These are phyloP conservation scores for Botrytis byssoidea DNA, from an alignment of 2,329 filamentous ascomycete genomes.

Conservation along the genomic window DNA sequence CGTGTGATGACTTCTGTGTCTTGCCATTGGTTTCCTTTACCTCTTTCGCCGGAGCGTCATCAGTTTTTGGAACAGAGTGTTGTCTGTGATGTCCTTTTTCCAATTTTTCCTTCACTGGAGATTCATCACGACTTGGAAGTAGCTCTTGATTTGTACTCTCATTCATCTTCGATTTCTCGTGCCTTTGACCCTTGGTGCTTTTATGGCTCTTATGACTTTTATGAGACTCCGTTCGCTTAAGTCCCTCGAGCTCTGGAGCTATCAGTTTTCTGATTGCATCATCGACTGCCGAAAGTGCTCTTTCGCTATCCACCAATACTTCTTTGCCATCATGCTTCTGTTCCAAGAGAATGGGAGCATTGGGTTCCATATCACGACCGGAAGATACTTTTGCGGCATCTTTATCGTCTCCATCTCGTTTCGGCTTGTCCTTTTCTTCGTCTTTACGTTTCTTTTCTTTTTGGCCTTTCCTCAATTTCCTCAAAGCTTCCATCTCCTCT, in stretches of 20 bases:
- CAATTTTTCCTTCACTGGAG: slow-evolving; percentile 2
- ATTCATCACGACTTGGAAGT: slow-evolving; percentile 7
- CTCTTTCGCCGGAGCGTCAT: not conserved
- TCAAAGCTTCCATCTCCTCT: slow-evolving; percentile 19
- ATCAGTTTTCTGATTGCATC: slow-evolving; percentile 17
- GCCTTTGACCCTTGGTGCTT: not conserved
- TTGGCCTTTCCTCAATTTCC: slow-evolving; percentile 14
- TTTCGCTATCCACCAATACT: slow-evolving; percentile 4
- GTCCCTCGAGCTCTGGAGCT: slow-evolving; percentile 12
- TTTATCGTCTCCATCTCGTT: slow-evolving; percentile 17
- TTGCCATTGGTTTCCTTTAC: not conserved
- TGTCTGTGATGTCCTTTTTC: slow-evolving; percentile 11
- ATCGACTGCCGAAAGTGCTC: slow-evolving; percentile 17
- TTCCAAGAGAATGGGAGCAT: not conserved
- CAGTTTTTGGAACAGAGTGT: not conserved
- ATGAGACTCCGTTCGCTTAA: slow-evolving; percentile 14
- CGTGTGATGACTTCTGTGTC: not conserved
- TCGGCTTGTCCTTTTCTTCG: slow-evolving; percentile 18
- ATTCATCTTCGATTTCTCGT: slow-evolving; percentile 15
- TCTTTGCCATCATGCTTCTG: slow-evolving; percentile 7
- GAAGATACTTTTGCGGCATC: slow-evolving; percentile 11
- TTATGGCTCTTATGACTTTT: slow-evolving; percentile 17
- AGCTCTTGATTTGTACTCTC: slow-evolving; percentile 10
- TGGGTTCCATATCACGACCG: slow-evolving; percentile 7
- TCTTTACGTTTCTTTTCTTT: slow-evolving; percentile 21